These are phyloP conservation scores for Suhomyces bokatorum DNA, from an alignment of 1,139 yeast genomes.

Conservation along the genomic window DNA sequence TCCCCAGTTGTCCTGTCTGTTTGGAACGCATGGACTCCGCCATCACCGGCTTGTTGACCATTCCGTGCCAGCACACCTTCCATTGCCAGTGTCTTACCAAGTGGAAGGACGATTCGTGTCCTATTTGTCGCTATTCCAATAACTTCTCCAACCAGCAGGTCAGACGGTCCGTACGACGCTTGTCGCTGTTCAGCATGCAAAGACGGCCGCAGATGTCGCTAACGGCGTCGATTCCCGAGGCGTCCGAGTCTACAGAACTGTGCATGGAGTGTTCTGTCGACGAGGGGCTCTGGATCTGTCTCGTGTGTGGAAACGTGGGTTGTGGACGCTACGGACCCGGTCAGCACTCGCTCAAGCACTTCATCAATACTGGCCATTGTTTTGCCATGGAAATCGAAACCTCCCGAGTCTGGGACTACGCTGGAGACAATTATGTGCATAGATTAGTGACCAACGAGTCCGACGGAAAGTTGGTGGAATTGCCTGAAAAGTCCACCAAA, in stretches of 20 bases:
- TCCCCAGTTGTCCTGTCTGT: constrained; percentile 95
- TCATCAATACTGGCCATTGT: constrained; percentile 76
- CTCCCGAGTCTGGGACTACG: constrained; percentile 94
- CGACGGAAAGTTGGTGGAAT: constrained; percentile 82
- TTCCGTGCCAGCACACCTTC: constrained; percentile 91
- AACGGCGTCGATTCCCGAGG: constrained; percentile 2
- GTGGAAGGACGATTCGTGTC: constrained; percentile 92
- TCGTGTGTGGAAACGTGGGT: constrained; percentile 86
- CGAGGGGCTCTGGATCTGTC: constrained; percentile 70
- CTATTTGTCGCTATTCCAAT: constrained; percentile 82
- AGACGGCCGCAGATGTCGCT: constrained; percentile 11
- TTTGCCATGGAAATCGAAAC: constrained; percentile 87
- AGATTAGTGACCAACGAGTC: constrained; percentile 79
- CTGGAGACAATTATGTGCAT: constrained; percentile 90
- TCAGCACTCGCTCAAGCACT: constrained; percentile 86
- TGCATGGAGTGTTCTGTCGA: constrained; percentile 39
- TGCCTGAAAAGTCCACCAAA: constrained; percentile 43
- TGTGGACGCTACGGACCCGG: constrained; percentile 84
- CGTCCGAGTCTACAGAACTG: constrained; percentile 21
- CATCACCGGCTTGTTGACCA: constrained; percentile 79
- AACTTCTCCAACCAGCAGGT: constrained; percentile 39
- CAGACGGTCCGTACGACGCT: constrained; percentile 34
- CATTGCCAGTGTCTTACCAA: constrained; percentile 86
- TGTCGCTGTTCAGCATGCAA: constrained; percentile 30
- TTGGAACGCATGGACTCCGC: constrained; percentile 85